Conservation (phyloP, 1,139 yeast genomes). For the Kazachstania sp. region DNA sequence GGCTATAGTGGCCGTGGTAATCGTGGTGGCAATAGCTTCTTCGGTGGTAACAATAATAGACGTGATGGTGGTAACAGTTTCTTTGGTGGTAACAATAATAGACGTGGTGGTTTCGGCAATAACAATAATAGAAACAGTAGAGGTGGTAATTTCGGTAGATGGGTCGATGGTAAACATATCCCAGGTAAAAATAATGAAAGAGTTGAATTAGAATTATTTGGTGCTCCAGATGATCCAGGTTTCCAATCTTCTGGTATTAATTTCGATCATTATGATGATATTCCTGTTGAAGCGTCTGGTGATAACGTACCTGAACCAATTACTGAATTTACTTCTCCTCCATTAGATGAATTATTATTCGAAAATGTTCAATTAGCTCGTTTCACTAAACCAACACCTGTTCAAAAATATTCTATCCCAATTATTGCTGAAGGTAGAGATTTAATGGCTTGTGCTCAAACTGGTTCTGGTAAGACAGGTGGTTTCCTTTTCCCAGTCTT, state of each 20-base stretch:
- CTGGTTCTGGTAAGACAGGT: constrained; percentile 99
- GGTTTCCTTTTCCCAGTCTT: constrained; percentile 98
- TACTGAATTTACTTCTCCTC: constrained; percentile 80
- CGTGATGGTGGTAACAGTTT: constrained; percentile 12
- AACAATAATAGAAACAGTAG: constrained; percentile 5
- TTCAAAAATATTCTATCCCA: constrained; percentile 96
- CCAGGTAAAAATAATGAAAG: constrained; percentile 70
- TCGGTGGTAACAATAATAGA: constrained; percentile 15
- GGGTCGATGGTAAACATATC: constrained; percentile 81
- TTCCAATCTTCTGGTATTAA: constrained; percentile 95
- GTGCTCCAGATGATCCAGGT: constrained; percentile 70
- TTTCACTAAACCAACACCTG: constrained; percentile 95
- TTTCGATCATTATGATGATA: constrained; percentile 96
- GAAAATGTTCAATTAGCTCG: constrained; percentile 83
- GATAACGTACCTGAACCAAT: constrained; percentile 92
- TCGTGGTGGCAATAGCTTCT: constrained; percentile 23
- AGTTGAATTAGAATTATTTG: constrained; percentile 76
- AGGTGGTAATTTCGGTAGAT: constrained; percentile 35
- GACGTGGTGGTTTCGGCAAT: constrained; percentile 12
- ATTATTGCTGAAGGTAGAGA: constrained; percentile 94
- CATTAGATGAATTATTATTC: constrained; percentile 77
- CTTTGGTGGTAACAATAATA: constrained; percentile 4
- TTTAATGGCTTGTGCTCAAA: constrained; percentile 99
- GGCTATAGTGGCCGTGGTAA: constrained; percentile 9
- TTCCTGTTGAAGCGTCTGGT: constrained; percentile 97